Base-by-base conservation (phyloP, 2,329 filamentous ascomycete species). In the Epichloe aotearoae region DNA sequence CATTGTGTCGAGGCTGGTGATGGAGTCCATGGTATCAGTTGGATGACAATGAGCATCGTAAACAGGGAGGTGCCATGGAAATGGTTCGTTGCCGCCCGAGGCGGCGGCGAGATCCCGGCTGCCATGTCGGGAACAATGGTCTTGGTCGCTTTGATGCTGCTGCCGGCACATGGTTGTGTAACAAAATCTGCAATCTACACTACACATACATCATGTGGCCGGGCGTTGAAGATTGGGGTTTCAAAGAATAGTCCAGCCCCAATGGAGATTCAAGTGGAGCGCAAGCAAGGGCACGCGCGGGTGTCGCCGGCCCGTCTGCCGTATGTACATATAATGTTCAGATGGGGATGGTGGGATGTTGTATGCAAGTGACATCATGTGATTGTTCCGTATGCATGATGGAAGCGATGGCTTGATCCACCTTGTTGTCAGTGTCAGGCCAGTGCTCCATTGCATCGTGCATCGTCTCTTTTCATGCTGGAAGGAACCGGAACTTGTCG, bases 21-120 rank as follows among this genome's bases (percentile, higher is more conserved):
- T 66, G 17, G 74, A 79, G 41, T 73, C 67, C 76, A 88, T 82
- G 19, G 82, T 87, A 64, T 91, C 86, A 30, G 86, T 91, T 4
- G 86, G 86, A 63, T 93, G 87, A 65, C 87, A 91, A 69, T 93
- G 87, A 20, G 87, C 85, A 62, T 93, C 87, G 62, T 76, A 86
- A 53, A 88, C 72, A 46, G 82, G 83, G 34, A 83, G 66, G 51
- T 83, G 73, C 85, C 85, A 89, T 12, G 85, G 85, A 57, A 83
- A 82, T 14, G 43, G 26, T 30, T 37, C 34, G 19, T 46, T 7
- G 33, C 7, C 26, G 10, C n/a, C n/a, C n/a, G n/a, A n/a, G n/a
- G 45, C 50, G 14, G 40, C 26, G 14, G 46, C 26, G 6, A 15
- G 33, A 12, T 15, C 2, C 20, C 19, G 45, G 26, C n/a, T 14